Conservation (phyloP, 1,284 basidiomycete genomes). For the Ustilago sp. region DNA sequence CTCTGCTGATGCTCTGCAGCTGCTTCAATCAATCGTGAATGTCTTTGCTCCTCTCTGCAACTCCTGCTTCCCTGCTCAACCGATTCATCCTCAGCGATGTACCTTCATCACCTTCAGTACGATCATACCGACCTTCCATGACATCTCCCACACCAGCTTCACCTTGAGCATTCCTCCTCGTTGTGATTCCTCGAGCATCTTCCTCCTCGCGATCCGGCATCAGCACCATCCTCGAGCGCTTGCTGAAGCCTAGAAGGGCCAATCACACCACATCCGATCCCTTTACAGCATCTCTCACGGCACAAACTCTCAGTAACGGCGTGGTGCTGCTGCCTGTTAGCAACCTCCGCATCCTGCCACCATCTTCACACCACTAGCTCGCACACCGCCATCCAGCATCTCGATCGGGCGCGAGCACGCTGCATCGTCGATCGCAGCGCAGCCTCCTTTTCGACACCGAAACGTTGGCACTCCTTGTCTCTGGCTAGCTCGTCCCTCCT, state of each 20-base stretch:
- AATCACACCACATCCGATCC: neutral
- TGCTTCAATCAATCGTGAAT: neutral
- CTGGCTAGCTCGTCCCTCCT: neutral
- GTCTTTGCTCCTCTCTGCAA: neutral
- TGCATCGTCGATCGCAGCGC: neutral
- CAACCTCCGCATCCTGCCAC: neutral
- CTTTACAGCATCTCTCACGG: neutral
- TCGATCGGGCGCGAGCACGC: neutral
- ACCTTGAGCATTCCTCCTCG: slow-evolving; percentile 2
- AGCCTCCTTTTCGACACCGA: neutral
- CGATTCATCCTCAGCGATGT: slow-evolving; percentile 13
- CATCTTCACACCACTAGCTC: neutral
- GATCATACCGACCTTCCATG: slow-evolving; percentile 5
- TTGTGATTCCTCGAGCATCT: neutral
- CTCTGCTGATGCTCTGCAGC: neutral
- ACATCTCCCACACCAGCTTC: slow-evolving; percentile 1
- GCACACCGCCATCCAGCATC: neutral
- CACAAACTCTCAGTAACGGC: neutral
- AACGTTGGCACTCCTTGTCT: neutral
- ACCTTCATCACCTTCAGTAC: slow-evolving; percentile 10
- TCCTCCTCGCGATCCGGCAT: neutral
- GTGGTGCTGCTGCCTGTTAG: neutral
- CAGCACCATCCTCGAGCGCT: neutral
- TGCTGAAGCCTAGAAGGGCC: neutral
- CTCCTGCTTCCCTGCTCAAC: slow-evolving; percentile 6